Conservation (phyloP, 768 basidiomycete species). For the Boletus patriciae region DNA sequence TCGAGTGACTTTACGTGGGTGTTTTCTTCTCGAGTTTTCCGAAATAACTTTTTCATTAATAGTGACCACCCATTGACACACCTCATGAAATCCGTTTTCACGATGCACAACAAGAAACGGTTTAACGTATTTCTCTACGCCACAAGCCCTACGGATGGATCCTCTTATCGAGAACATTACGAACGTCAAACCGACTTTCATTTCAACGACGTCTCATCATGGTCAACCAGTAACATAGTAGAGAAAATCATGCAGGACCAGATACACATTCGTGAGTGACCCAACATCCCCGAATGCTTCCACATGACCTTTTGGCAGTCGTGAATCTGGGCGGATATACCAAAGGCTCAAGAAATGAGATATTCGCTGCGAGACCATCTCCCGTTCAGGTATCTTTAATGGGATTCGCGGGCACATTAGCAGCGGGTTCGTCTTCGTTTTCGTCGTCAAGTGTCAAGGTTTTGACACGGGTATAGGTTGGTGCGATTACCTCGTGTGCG, state of each 20-base stretch:
- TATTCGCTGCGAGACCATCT: conserved; percentile 49
- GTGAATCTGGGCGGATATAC: conserved; percentile 52
- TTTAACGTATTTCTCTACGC: conserved; percentile 50
- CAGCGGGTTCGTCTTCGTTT: conserved; percentile 30
- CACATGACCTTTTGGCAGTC: conserved; percentile 28
- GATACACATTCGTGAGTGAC: conserved; percentile 46
- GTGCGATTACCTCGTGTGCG: conserved; percentile 50
- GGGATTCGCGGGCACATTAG: conserved; percentile 52
- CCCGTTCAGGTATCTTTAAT: conserved; percentile 51
- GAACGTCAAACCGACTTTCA: conserved; percentile 37
- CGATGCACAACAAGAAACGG: conserved; percentile 39
- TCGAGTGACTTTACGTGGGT: conserved; percentile 48
- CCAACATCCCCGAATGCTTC: not conserved
- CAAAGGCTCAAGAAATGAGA: conserved; percentile 51
- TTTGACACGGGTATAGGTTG: conserved; percentile 34
- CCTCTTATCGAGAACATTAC: conserved; percentile 44
- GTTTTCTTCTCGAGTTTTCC: not conserved
- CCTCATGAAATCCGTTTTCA: conserved; percentile 52
- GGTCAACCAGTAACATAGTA: conserved; percentile 37
- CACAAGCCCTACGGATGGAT: conserved; percentile 47
- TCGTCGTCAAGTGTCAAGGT: not conserved
- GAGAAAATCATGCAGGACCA: conserved; percentile 42
- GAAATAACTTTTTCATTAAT: not conserved
- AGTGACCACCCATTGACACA: conserved; percentile 54
- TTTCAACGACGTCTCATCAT: conserved; percentile 45